Percentiles rank a stretch among this genome's conserved stretches.
These are phyloP conservation scores for Trapa bicornis DNA, from an alignment of 345 rosid genomes.

Conservation along the genomic window DNA sequence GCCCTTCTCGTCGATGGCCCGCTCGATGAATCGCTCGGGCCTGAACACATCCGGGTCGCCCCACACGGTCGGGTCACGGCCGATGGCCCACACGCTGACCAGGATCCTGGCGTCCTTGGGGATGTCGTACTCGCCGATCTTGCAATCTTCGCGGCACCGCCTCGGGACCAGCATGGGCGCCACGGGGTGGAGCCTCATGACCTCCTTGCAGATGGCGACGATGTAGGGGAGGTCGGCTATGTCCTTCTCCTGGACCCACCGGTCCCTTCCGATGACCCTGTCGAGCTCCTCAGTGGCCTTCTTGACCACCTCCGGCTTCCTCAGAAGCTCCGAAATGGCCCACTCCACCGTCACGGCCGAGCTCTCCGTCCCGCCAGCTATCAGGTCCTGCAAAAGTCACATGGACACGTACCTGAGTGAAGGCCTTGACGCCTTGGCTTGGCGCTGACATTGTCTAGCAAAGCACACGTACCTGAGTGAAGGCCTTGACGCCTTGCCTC, in stretches of 20 bases:
- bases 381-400: slow-evolving; percentile 26
- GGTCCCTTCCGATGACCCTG: slow-evolving; percentile 34
- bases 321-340: slow-evolving; percentile 42
- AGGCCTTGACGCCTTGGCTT: slow-evolving; percentile 47
- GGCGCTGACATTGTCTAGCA: no score
- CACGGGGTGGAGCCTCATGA: slow-evolving; percentile 13
- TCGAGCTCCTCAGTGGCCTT: slow-evolving; percentile 51
- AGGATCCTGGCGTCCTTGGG: slow-evolving; percentile 29
- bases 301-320: slow-evolving; percentile 30
- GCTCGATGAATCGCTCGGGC: slow-evolving; percentile 18
- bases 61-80: slow-evolving; percentile 48
- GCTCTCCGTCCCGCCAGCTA: slow-evolving; percentile 55
- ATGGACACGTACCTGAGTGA: slow-evolving; percentile 2
- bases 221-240: slow-evolving; percentile 31
- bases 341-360: slow-evolving; percentile 56
- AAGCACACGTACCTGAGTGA: slow-evolving; percentile 28
- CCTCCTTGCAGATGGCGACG: slow-evolving; percentile 37
- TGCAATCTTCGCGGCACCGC: slow-evolving; percentile 23
- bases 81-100: slow-evolving; percentile 42
- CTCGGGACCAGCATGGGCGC: slow-evolving; percentile 51
- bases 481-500: slow-evolving; percentile 47
- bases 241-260: slow-evolving; percentile 54
- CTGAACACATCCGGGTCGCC: slow-evolving; percentile 36
- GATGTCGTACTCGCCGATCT: slow-evolving; percentile 35
- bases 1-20: slow-evolving; percentile 14